Conservation (phyloP, 768 basidiomycete genomes). For the Tephrocybe rancida region DNA sequence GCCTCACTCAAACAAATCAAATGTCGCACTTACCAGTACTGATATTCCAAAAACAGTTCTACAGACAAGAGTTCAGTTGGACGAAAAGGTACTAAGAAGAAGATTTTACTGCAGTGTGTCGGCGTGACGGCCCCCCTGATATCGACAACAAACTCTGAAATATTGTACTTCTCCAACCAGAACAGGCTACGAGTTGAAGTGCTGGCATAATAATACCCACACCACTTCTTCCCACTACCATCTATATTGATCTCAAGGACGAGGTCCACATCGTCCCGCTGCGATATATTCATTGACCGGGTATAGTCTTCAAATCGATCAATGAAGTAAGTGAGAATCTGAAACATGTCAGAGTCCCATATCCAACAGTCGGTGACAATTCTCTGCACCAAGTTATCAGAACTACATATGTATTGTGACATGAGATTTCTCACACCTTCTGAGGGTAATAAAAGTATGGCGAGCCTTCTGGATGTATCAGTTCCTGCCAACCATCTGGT, state of each 20-base stretch:
- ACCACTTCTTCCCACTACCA: background rate
- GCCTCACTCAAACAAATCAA: constrained; percentile 8
- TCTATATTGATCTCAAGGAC: background rate
- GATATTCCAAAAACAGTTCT: constrained; percentile 11
- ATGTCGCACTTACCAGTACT: constrained; percentile 9
- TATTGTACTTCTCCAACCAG: constrained; percentile 5
- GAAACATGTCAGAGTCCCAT: background rate
- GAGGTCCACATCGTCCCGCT: background rate
- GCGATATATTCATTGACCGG: constrained; percentile 2
- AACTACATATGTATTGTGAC: background rate
- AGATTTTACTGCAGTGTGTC: constrained; percentile 4
- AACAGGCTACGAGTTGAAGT: background rate
- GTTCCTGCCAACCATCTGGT: constrained; percentile 7
- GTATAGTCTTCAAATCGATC: constrained; percentile 1
- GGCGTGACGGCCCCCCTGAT: background rate
- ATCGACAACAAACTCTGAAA: background rate
- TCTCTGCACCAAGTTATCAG: background rate
- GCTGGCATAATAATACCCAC: constrained; percentile 6
- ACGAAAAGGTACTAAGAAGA: background rate
- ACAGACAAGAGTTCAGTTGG: background rate
- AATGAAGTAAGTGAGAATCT: background rate
- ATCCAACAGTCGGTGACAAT: constrained; percentile 9
- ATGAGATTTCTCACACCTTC: background rate
- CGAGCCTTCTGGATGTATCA: constrained; percentile 8
- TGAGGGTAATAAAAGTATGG: constrained; percentile 5